phyloP scores from a whole-genome alignment of 805 yeast species.

The Yamadazyma philogaea region DNA sequence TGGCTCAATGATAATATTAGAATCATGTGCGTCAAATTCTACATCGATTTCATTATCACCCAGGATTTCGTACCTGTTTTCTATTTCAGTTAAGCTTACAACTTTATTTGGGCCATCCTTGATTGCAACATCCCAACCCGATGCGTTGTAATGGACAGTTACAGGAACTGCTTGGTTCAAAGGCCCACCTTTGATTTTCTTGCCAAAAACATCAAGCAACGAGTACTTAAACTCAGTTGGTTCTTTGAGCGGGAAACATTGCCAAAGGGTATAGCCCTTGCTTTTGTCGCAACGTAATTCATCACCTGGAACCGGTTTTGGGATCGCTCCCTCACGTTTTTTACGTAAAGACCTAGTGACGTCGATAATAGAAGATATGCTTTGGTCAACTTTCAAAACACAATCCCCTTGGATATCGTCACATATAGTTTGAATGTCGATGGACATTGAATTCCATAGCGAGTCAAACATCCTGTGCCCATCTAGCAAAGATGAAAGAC shows the following conservation, averaged over 20 bases:
- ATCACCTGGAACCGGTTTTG: slow-evolving; percentile 71
- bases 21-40: slow-evolving; percentile 42
- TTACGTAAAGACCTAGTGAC: slow-evolving; percentile 66
- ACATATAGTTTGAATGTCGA: slow-evolving; percentile 68
- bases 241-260: slow-evolving; percentile 76
- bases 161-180: slow-evolving; percentile 40
- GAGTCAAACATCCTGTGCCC: slow-evolving; percentile 91
- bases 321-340: slow-evolving; percentile 60
- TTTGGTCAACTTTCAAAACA: slow-evolving; percentile 55
- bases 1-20: slow-evolving; percentile 36
- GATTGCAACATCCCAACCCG: slow-evolving; percentile 46
- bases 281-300: slow-evolving; percentile 69
- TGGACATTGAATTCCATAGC: slow-evolving; percentile 90
- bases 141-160: slow-evolving; percentile 41
- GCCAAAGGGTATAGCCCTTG: slow-evolving; percentile 57
- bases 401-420: slow-evolving; percentile 35
- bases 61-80: slow-evolving; percentile 19
- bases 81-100: slow-evolving; percentile 6
- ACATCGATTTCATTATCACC: slow-evolving; percentile 34
- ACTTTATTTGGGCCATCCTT: slow-evolving; percentile 12
- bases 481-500: slow-evolving; percentile 77
- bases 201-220: slow-evolving; percentile 68
- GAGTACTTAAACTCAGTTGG: slow-evolving; percentile 46
- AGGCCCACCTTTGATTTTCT: slow-evolving; percentile 60
- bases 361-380: slow-evolving; percentile 70